These are phyloP conservation scores for Aspergillus ruber DNA, from an alignment of 2,329 filamentous ascomycete species.

Conservation along the genomic window DNA sequence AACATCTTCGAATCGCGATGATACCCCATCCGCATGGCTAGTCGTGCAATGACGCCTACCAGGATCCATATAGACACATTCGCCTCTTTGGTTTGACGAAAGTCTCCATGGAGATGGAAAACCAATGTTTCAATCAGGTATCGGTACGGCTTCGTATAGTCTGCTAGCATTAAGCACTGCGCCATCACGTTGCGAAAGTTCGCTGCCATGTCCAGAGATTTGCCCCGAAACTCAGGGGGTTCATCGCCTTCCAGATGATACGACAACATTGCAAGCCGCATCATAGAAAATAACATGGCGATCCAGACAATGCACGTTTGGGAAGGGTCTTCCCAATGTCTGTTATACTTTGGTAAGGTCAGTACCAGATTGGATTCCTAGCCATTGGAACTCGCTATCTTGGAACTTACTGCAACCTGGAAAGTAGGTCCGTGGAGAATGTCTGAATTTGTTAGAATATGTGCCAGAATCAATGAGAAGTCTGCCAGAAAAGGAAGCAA, in stretches of 20 bases:
- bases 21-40: constrained; percentile 62
- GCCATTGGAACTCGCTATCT: neutral
- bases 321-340: constrained; percentile 54
- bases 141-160: constrained; percentile 56
- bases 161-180: constrained; percentile 58
- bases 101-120: constrained; percentile 57
- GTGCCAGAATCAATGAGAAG: neutral
- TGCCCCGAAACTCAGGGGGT: constrained; percentile 56
- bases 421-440: constrained; percentile 82
- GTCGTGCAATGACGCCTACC: constrained; percentile 53
- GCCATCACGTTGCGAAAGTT: constrained; percentile 50
- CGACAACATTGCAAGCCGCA: constrained; percentile 58
- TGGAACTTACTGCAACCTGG: constrained; percentile 55
- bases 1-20: constrained; percentile 58
- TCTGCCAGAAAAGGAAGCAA: constrained; percentile 19
- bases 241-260: constrained; percentile 57
- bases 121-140: constrained; percentile 57
- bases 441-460: constrained; percentile 31
- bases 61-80: constrained; percentile 56
- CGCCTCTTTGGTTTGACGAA: constrained; percentile 52
- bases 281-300: constrained; percentile 57
- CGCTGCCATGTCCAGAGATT: constrained; percentile 43
- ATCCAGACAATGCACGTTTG: constrained; percentile 56
- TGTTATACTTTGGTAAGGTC: constrained; percentile 46
- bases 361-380: constrained; percentile 1